Evolutionary conservation across 192 early-diverging fungal genomes (phyloP).

Genomic region (Backusella westeae): DNA sequence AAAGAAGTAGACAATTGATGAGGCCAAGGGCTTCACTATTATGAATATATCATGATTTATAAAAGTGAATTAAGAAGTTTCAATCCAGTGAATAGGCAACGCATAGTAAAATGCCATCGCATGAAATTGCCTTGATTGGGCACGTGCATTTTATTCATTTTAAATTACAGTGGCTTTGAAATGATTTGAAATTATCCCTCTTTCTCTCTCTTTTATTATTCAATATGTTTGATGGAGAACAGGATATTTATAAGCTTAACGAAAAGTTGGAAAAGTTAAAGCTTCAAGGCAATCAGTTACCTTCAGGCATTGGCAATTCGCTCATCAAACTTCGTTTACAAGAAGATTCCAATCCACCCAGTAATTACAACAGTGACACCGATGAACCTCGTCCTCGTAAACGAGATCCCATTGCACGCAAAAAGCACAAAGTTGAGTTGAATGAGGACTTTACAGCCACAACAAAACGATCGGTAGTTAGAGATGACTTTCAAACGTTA

Average conservation of each 20-base stretch:
- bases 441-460: slow-evolving; percentile 35
- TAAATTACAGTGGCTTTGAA: neutral
- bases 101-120: neutral
- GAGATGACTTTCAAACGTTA: slow-evolving; percentile 47
- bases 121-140: neutral
- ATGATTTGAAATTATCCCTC: neutral
- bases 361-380: slow-evolving; percentile 30
- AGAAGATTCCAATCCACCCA: slow-evolving; percentile 25
- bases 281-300: neutral
- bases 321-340: slow-evolving; percentile 8
- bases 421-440: slow-evolving; percentile 37
- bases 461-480: slow-evolving; percentile 32
- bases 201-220: neutral
- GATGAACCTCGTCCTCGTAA: slow-evolving; percentile 28
- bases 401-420: neutral
- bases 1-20: no score
- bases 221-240: neutral
- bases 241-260: slow-evolving; percentile 1
- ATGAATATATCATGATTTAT: no score
- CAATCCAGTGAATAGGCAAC: no score
- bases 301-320: slow-evolving; percentile 17
- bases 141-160: neutral
- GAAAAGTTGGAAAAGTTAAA: neutral
- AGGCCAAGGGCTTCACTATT: no score
- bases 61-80: no score